phyloP scores from a whole-genome alignment of 768 basidiomycete species.

The Serendipita sp. region DNA sequence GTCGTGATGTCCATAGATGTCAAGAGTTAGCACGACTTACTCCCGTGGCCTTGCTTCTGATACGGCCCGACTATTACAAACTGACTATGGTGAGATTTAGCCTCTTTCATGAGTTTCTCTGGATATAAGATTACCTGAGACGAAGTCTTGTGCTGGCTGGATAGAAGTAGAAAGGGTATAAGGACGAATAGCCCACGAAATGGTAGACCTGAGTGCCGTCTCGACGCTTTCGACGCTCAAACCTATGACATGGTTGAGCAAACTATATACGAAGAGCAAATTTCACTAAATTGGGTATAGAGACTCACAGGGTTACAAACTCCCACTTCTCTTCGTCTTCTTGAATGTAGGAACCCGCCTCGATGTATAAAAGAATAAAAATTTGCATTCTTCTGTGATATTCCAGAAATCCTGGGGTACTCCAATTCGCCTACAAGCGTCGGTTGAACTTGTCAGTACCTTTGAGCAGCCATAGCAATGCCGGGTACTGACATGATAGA shows the following conservation, averaged over 20 bases:
- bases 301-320: slow-evolving; percentile 66
- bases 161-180: slow-evolving; percentile 92
- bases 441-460: background rate
- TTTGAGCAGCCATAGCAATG: background rate
- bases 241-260: slow-evolving; percentile 29
- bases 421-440: slow-evolving; percentile 51
- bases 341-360: slow-evolving; percentile 86
- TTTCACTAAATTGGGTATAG: too few relatives aligned
- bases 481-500: slow-evolving; percentile 58
- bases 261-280: background rate
- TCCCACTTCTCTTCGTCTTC: slow-evolving; percentile 93
- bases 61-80: slow-evolving; percentile 86
- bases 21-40: slow-evolving; percentile 28
- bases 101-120: background rate
- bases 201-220: slow-evolving; percentile 52
- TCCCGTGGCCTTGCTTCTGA: slow-evolving; percentile 80
- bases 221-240: slow-evolving; percentile 62
- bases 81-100: slow-evolving; percentile 38
- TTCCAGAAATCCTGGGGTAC: slow-evolving; percentile 75
- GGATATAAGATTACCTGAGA: slow-evolving; percentile 42
- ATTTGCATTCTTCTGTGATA: slow-evolving; percentile 87
- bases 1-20: background rate
- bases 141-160: slow-evolving; percentile 80
- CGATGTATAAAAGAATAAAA: slow-evolving; percentile 88
- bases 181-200: slow-evolving; percentile 84